A percentile compares a stretch with the other conserved stretches of the same genome.
Conservation (phyloP, 192 early-diverging fungal genomes). For the Backusella tuberculispora region DNA sequence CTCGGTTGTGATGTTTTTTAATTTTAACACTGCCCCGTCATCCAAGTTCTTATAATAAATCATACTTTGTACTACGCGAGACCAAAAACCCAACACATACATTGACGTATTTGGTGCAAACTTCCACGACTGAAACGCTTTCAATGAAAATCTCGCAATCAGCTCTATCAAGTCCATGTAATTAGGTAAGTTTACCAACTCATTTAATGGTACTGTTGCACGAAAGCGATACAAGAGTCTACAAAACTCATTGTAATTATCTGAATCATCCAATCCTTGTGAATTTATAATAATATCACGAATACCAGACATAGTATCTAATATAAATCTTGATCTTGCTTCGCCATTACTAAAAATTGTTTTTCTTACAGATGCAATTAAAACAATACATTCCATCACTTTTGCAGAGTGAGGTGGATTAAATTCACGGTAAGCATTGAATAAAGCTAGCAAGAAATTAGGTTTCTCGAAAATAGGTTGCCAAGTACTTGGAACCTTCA, state of each 20-base stretch:
- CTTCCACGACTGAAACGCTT: conserved; percentile 63
- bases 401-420: conserved; percentile 58
- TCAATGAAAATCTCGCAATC: conserved; percentile 63
- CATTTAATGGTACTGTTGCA: conserved; percentile 80
- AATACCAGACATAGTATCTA: conserved; percentile 69
- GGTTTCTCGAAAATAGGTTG: conserved; percentile 70
- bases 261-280: conserved; percentile 67
- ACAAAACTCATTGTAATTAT: conserved; percentile 86
- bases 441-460: conserved; percentile 73
- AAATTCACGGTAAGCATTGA: conserved; percentile 64
- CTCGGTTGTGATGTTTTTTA: conserved; percentile 52
- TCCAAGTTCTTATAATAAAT: conserved; percentile 48
- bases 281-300: conserved; percentile 62
- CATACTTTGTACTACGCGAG: conserved; percentile 67
- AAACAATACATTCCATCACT: conserved; percentile 79
- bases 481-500: conserved; percentile 76
- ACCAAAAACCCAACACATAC: conserved; percentile 87
- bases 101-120: conserved; percentile 70
- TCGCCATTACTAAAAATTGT: conserved; percentile 80
- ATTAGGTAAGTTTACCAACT: conserved; percentile 71
- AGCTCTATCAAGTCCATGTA: conserved; percentile 69
- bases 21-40: conserved; percentile 37
- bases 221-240: conserved; percentile 81
- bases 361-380: conserved; percentile 79
- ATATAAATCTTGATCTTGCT: conserved; percentile 65